Percentiles rank a stretch among this genome's conserved stretches.
phyloP scores from a whole-genome alignment of 352 stramenopile species.

The Globisporangium abappressorium region DNA sequence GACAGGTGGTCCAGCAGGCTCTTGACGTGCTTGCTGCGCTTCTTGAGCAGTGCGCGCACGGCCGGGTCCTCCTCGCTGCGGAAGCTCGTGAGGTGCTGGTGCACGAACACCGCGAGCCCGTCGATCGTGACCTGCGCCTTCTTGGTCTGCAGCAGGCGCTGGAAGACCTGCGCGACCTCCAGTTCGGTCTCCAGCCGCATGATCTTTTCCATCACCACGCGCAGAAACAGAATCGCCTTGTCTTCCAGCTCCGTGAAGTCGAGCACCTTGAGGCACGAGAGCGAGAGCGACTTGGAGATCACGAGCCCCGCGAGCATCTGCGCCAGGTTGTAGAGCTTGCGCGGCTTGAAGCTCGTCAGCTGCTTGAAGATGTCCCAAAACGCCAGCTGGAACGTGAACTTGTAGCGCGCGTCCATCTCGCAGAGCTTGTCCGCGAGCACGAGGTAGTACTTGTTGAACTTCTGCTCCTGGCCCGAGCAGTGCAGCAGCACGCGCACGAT shows the following conservation, averaged over 20 bases:
- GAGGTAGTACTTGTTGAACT: conserved; percentile 96
- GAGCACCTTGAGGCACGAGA: conserved; percentile 90
- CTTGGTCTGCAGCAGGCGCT: conserved; percentile 75
- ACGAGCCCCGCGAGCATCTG: conserved; percentile 83
- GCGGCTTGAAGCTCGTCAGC: conserved; percentile 67
- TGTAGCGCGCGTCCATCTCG: conserved; percentile 92
- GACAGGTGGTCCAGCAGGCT: conserved; percentile 65
- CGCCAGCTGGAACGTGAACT: conserved; percentile 95
- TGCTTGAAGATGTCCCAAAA: conserved; percentile 98
- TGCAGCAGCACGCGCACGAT: conserved; percentile 95
- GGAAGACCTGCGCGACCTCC: conserved; percentile 69
- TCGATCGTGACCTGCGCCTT: conserved; percentile 79
- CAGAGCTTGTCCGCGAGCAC: conserved; percentile 92
- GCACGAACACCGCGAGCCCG: conserved; percentile 73
- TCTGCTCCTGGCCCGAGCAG: conserved; percentile 82
- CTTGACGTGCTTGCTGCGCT: conserved; percentile 62
- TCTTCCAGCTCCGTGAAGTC: conserved; percentile 90
- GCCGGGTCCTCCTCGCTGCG: conserved; percentile 40
- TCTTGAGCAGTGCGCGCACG: conserved; percentile 44
- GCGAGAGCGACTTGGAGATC: conserved; percentile 52
- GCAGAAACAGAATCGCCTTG: conserved; percentile 87
- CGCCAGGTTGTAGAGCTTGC: conserved; percentile 90
- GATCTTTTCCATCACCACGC: conserved; percentile 73
- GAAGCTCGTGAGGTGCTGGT: conserved; percentile 73
- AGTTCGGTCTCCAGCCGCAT: conserved; percentile 64